Percentiles rank a stretch among this genome's conserved stretches.
Conservation (phyloP, 768 basidiomycete species). For the Trametes meyenii region DNA sequence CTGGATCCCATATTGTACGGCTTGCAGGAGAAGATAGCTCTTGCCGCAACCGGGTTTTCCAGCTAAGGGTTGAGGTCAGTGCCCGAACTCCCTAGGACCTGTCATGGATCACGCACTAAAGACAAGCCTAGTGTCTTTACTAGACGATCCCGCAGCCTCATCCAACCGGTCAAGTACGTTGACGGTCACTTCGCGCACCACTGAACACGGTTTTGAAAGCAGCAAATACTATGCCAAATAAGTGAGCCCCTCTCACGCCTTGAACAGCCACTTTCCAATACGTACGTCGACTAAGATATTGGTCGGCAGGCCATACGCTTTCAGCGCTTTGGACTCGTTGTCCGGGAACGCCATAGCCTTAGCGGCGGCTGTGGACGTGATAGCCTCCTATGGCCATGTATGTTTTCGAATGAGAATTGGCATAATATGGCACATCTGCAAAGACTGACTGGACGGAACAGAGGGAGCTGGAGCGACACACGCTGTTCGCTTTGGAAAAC, state of each 20-base stretch:
- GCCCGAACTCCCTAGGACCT: neutral
- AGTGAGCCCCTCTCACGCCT: neutral
- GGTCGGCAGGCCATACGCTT: conserved; percentile 72
- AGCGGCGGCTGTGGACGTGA: conserved; percentile 43
- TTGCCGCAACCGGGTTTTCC: conserved; percentile 82
- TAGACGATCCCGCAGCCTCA: conserved; percentile 49
- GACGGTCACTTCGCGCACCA: conserved; percentile 71
- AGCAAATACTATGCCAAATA: conserved; percentile 57
- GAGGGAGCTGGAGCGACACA: conserved; percentile 41
- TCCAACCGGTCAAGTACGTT: conserved; percentile 56
- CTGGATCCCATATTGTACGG: conserved; percentile 64
- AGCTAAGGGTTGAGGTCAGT: conserved; percentile 44
- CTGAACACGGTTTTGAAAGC: conserved; percentile 69
- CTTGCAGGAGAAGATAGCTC: conserved; percentile 76
- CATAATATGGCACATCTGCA: neutral
- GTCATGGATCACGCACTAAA: conserved; percentile 53
- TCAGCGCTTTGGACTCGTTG: conserved; percentile 52
- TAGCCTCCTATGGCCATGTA: conserved; percentile 34
- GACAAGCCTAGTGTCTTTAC: conserved; percentile 56
- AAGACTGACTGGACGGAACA: conserved; percentile 46
- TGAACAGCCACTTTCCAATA: neutral
- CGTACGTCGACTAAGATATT: conserved; percentile 72
- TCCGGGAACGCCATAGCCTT: conserved; percentile 49
- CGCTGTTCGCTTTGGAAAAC: conserved; percentile 44
- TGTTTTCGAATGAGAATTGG: neutral